These are phyloP conservation scores for Pythium dissotocum DNA, from an alignment of 352 stramenopile genomes.

Conservation along the genomic window DNA sequence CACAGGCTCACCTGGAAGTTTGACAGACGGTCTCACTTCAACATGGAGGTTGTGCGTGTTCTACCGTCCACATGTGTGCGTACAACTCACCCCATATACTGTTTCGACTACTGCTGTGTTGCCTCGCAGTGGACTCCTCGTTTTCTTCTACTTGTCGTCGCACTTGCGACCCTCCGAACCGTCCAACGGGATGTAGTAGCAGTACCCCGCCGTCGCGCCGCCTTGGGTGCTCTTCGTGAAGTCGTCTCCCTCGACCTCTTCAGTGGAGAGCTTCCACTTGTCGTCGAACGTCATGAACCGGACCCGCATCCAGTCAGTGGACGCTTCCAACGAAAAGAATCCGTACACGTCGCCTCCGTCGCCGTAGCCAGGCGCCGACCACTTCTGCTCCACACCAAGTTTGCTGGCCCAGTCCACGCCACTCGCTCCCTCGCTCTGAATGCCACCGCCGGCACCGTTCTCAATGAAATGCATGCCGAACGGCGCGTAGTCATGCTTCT, in stretches of 20 bases:
- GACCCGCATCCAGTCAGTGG: not conserved
- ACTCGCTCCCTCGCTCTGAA: slow-evolving; percentile 24
- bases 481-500: slow-evolving; percentile 60
- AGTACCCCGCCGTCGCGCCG: not conserved
- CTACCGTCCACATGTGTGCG: no score
- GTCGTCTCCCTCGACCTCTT: not conserved
- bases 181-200: slow-evolving; percentile 6
- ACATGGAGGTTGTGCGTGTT: not conserved
- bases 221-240: not conserved
- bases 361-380: not conserved
- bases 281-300: slow-evolving; percentile 1
- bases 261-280: not conserved
- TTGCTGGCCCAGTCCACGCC: not conserved
- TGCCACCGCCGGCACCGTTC: slow-evolving; percentile 33
- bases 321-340: slow-evolving; percentile 3
- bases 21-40: not conserved
- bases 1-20: not conserved
- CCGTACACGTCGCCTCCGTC: slow-evolving; percentile 22
- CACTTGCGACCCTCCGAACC: not conserved
- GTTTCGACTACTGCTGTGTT: no score
- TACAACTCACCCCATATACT: no score
- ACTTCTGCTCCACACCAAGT: not conserved
- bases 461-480: slow-evolving; percentile 29
- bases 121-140: no score
- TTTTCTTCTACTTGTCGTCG: not conserved